Base-by-base conservation (phyloP, 495 filamentous ascomycete genomes). In the Aspergillus asperescens region DNA sequence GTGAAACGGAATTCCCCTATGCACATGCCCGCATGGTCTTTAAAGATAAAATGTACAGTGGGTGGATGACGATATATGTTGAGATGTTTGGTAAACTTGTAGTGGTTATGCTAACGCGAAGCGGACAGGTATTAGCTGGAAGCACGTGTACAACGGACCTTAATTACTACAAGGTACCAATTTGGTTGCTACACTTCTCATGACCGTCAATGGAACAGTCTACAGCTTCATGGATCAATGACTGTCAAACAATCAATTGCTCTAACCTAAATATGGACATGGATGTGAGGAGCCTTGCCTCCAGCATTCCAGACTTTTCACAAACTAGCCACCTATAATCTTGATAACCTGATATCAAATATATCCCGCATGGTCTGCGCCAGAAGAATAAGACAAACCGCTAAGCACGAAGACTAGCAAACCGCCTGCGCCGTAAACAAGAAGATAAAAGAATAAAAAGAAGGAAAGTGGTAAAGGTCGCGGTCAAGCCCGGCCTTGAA, bases 391-490 rank as follows among this genome's bases (percentile, higher is more conserved):
- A 59, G 40, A 52, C 38, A 35, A 64, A 70, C 60, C 64, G 65
- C 66, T 57, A 68, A 63, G 52, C 37, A 56, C 39, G 52, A 58
- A 63, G 39, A 63, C 59, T 54, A 63, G 53, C 50, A 70, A 64
- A 69, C 71, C 71, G 66, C 71, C 66, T 69, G 71, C 71, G 69
- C 56, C 54, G 48, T 64, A 54, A 35, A 55, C 52, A 61, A 18
- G 50, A 56, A 49, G 12, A 60, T 52, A 55, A 53, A 22, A 52
- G 52, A 58, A 48, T 34, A 61, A 55, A 24, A 28, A n/a, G 60
- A 56, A 23, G 20, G 34, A 54, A 64, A 55, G 49, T 52, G 35
- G 43, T 29, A 42, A 48, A 40, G 42, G 20, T 40, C 42, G 27
- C 37, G 28, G 41, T 31, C 38, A 47, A 48, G 28, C 43, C 51